Evolutionary conservation across 257 asterid genomes (phyloP), one percentile per base, ranked within the genome.

Genomic region (Eucommia ulmoides): DNA sequence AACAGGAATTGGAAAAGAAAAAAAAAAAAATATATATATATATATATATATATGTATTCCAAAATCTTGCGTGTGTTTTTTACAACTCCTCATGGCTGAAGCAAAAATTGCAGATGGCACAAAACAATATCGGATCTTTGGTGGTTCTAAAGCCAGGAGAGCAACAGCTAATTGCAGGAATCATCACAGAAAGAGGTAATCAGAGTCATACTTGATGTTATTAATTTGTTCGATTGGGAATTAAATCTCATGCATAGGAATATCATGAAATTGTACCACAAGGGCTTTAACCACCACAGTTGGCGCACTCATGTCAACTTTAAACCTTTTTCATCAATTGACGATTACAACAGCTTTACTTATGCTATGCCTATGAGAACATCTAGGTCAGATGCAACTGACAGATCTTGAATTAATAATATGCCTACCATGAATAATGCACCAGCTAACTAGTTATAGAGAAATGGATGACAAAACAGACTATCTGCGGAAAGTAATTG

Each of bases 131-230:
- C 26, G 94, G 96, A 52, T 86, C 96, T 5, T 64, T 86, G 74
- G 88, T 85, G 51, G 94, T 82, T 46, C 65, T 85, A 8, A 85
- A 63, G 70, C 85, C 84, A 19, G 94, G 94, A 54, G 73, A 70
- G 42, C 72, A 67, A 20, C 77, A 80, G 20, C 56, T 58, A 33
- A 70, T 86, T 48, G 94, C 93, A 33, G 88, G 96, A 46, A 86
- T 82, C 55, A 61, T 86, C 45, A 86, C 94, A 38, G 88, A 86
- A 74, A 67, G 86, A 75, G 88, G 96, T 82, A 73, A 52, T 20
- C 24, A 19, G 48, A 29, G 8, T 29, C 38, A 29, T 7, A 5
- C 8, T 29, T 29, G 38, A 12, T 29, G 38, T 12, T 29, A 12
- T 29, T 5, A 5, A 29, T 0, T 16, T 42, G 20, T 8, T 42